phyloP scores from a whole-genome alignment of 2,329 filamentous ascomycete species.

The Bretziella fagacearum region DNA sequence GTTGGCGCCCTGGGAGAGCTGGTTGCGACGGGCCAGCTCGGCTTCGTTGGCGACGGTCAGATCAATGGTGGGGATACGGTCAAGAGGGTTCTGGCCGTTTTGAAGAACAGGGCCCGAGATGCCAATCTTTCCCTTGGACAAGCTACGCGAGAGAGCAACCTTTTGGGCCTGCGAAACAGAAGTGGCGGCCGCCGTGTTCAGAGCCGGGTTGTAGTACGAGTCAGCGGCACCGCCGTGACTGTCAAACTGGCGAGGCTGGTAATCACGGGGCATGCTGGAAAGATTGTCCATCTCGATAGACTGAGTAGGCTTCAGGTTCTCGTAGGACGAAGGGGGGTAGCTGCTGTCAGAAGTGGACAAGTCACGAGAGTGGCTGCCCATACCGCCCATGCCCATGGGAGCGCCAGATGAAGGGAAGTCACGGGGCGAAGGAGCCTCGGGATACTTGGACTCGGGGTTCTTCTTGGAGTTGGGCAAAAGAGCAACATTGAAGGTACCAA shows the following conservation, averaged over 20 bases:
- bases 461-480: conserved; percentile 21
- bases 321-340: conserved; percentile 30
- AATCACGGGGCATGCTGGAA: background rate
- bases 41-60: conserved; percentile 31
- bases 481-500: conserved; percentile 24
- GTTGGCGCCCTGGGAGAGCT: conserved; percentile 15
- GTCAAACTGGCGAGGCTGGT: conserved; percentile 5
- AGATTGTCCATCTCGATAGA: conserved; percentile 10
- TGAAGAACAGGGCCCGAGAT: conserved; percentile 36
- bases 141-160: conserved; percentile 14
- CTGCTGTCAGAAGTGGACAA: conserved; percentile 28
- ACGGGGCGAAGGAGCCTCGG: conserved; percentile 16
- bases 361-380: conserved; percentile 19
- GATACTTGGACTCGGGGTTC: conserved; percentile 9
- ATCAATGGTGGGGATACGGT: conserved; percentile 32
- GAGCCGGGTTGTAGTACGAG: conserved; percentile 7
- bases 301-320: conserved; percentile 29
- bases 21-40: conserved; percentile 29
- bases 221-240: conserved; percentile 6
- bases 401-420: conserved; percentile 15
- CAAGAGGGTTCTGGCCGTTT: conserved; percentile 24
- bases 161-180: conserved; percentile 16
- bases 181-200: conserved; percentile 19
- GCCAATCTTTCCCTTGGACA: conserved; percentile 23
- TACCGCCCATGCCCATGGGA: conserved; percentile 4